Conservation (phyloP, 257 asterid species). For the Primulina eburnea region DNA sequence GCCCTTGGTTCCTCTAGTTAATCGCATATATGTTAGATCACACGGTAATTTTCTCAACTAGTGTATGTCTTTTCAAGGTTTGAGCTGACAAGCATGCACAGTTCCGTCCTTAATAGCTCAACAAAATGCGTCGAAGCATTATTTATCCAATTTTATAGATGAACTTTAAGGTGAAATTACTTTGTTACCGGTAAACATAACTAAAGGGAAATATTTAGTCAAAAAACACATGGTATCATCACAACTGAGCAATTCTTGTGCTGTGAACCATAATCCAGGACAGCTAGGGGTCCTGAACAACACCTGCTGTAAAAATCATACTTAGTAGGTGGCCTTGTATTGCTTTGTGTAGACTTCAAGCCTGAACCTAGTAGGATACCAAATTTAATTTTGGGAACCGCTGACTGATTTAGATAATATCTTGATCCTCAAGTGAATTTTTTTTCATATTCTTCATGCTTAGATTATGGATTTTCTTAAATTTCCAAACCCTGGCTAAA, state of each 20-base stretch:
- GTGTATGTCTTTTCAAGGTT: neutral
- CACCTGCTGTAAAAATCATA: too few species aligned
- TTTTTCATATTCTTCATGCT: too few species aligned
- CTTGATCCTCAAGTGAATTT: neutral
- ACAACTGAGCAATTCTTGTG: slow-evolving; percentile 2
- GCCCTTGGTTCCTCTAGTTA: neutral
- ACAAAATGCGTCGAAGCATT: neutral
- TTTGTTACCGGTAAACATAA: too few species aligned
- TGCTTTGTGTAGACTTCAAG: neutral
- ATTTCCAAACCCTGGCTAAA: neutral
- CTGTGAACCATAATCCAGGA: neutral
- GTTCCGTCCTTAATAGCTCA: neutral
- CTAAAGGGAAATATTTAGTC: too few species aligned
- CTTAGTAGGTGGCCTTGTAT: neutral
- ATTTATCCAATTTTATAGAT: neutral
- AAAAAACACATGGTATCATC: neutral
- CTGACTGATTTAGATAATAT: neutral
- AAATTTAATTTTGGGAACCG: neutral
- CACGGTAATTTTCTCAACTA: neutral
- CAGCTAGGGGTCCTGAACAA: neutral
- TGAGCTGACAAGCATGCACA: neutral
- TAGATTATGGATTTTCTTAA: neutral
- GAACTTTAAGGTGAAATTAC: neutral
- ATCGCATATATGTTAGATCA: neutral
- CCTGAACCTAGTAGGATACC: neutral